A percentile compares a stretch with the other conserved stretches of the same genome.
These are phyloP conservation scores for Phialemoniopsis sp. DNA, from an alignment of 2,329 filamentous ascomycete genomes.

Conservation along the genomic window DNA sequence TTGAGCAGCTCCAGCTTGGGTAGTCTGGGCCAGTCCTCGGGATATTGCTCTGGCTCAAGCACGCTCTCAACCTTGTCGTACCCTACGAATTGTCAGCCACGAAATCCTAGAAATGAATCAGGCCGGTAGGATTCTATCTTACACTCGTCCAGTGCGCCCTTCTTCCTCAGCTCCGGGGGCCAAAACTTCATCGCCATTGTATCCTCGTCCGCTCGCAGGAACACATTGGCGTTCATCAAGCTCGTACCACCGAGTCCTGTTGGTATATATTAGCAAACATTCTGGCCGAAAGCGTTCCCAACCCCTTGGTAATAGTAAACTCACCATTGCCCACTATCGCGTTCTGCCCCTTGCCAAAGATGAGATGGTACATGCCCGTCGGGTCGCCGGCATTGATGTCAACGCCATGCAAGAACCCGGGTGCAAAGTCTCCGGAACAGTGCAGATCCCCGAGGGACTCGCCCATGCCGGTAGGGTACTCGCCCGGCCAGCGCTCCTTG, in stretches of 20 bases:
- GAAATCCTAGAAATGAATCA: neutral
- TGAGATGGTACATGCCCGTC: conserved; percentile 60
- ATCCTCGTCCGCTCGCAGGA: conserved; percentile 52
- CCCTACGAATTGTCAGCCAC: conserved; percentile 31
- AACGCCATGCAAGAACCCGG: conserved; percentile 33
- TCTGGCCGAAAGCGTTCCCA: neutral
- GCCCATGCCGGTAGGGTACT: conserved; percentile 48
- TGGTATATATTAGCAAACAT: conserved; percentile 1
- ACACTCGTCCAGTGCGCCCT: conserved; percentile 43
- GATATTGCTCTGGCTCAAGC: conserved; percentile 56
- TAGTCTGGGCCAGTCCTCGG: conserved; percentile 50
- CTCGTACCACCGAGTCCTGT: conserved; percentile 60
- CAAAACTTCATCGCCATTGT: conserved; percentile 51
- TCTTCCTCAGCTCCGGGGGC: conserved; percentile 51
- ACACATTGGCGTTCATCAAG: conserved; percentile 65
- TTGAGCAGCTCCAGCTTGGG: conserved; percentile 55
- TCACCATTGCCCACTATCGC: conserved; percentile 53
- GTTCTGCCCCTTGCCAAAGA: conserved; percentile 61
- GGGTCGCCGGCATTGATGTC: conserved; percentile 44
- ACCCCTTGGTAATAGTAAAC: neutral
- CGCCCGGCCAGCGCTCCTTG: conserved; percentile 61
- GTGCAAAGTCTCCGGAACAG: conserved; percentile 48
- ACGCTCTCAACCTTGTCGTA: conserved; percentile 52
- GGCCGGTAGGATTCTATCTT: conserved; percentile 15
- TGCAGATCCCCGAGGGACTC: conserved; percentile 50